A percentile compares a stretch with the other conserved stretches of the same genome.
phyloP scores from a whole-genome alignment of 106 monocot genomes.

The Ottelia alismoides region DNA sequence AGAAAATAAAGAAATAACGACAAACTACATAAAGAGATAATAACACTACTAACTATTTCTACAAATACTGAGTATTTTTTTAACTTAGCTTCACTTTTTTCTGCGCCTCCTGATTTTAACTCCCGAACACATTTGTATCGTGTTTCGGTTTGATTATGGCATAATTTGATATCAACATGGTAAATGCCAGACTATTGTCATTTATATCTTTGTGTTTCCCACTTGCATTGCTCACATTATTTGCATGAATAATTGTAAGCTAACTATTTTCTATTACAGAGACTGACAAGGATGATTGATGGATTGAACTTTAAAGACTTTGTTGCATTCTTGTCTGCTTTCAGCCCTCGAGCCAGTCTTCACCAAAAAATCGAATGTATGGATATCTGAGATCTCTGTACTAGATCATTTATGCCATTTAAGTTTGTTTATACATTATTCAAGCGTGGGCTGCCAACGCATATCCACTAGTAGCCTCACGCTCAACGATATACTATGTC shows the following conservation, averaged over 20 bases:
- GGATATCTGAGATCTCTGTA: neutral
- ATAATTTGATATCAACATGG: no score
- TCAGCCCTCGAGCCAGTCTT: constrained; percentile 39
- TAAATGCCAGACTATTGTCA: no score
- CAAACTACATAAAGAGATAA: no score
- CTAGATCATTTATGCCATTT: neutral
- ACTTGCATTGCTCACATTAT: neutral
- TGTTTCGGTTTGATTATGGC: no score
- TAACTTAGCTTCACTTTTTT: no score
- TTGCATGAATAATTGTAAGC: neutral
- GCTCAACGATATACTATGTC: neutral
- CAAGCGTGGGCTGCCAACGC: neutral
- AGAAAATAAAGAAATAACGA: no score
- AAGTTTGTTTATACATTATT: no score
- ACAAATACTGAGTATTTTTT: no score
- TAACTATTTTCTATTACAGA: constrained; percentile 28
- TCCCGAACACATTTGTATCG: no score
- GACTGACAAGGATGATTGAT: constrained; percentile 63
- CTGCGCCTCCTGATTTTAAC: no score
- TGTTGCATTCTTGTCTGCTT: constrained; percentile 71
- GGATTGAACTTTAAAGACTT: constrained; percentile 93
- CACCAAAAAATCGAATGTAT: constrained; percentile 70
- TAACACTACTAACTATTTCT: no score
- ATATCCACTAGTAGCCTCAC: neutral
- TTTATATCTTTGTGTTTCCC: no score